Percentiles rank a stretch among this genome's conserved stretches.
Evolutionary conservation across 2,329 filamentous ascomycete species (phyloP).

Genomic region (Stagonosporopsis cucurbitacearum): DNA sequence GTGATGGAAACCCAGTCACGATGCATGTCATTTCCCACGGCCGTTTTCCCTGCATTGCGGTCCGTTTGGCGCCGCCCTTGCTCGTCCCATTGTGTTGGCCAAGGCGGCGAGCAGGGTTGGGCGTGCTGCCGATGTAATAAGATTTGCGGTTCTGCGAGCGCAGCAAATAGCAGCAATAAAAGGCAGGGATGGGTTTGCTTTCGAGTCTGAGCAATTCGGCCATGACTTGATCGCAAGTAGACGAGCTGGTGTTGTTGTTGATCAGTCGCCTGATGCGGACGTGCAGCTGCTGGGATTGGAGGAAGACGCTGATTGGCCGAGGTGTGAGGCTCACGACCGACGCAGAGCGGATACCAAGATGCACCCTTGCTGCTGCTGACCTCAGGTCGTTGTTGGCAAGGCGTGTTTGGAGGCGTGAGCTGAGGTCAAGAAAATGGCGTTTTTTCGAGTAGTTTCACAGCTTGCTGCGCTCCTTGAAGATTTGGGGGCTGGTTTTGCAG

Average conservation of each 20-base stretch:
- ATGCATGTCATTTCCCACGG: constrained; percentile 85
- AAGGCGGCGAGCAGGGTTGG: constrained; percentile 82
- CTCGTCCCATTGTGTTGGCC: constrained; percentile 88
- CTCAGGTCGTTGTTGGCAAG: constrained; percentile 22
- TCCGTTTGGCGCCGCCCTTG: constrained; percentile 81
- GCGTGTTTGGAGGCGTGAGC: constrained; percentile 4
- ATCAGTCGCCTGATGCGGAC: constrained; percentile 24
- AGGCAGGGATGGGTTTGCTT: constrained; percentile 70
- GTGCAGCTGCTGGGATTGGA: constrained; percentile 27
- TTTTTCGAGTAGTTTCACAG: no score
- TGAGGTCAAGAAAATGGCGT: neutral
- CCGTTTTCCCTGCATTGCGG: constrained; percentile 69
- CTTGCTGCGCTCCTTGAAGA: neutral
- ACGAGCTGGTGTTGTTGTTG: constrained; percentile 17
- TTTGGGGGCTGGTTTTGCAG: neutral
- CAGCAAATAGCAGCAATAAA: constrained; percentile 93
- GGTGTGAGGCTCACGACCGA: constrained; percentile 12
- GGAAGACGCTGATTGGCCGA: constrained; percentile 23
- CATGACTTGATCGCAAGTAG: constrained; percentile 9
- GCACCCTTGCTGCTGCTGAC: constrained; percentile 33
- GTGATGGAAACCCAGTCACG: constrained; percentile 87
- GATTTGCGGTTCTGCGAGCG: constrained; percentile 76
- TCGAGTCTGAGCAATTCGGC: constrained; percentile 25
- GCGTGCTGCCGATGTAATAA: constrained; percentile 91
- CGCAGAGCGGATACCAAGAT: constrained; percentile 21